Evolutionary conservation across 257 asterid species (phyloP), one percentile per base, ranked within the genome.

Genomic region (Cinchona pubescens): DNA sequence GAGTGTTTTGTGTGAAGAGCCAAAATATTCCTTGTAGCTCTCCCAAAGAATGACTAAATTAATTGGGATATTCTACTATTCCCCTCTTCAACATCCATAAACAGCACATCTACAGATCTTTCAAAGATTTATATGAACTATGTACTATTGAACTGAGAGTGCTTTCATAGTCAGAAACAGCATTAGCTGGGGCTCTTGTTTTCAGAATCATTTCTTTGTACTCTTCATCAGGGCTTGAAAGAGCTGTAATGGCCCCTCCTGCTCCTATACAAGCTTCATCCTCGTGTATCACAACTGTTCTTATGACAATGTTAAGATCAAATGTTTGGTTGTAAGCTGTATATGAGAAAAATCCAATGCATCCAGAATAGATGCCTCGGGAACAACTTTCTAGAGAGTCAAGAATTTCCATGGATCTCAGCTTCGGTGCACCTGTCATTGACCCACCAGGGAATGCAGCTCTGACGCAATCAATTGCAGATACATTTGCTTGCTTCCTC

Each of bases 371-470:
- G 42, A 95, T 78, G 32, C 99, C 98, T 72, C 99, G 83, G 4
- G 99, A 92, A 64, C 93, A 82, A 69, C 82, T 89, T 68, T 95
- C 99, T 18, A 95, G 76, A 58, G 90, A 84, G 79, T 95, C 98
- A 15, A 92, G 99, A 77, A 95, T 88, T 77, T 95, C 97, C 92
- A 92, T 90, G 14, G 99, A 90, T 79, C 99, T 91, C 78, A 92
- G 79, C 86, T 95, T 95, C 23, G 99, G 99, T 5, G 99, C 99
- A 34, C 99, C 99, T 32, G 99, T 95, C 99, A 95, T 95, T 16
- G 99, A 95, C 62, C 99, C 98, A 34, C 99, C 99, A 0, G 99
- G 98, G 48, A 95, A 95, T 37, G 99, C 98, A 35, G 99, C 97
- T 55, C 83, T 88, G 9, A 95, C 90, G 37, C 97, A 91, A 48